Evolutionary conservation across 768 basidiomycete species (phyloP), one percentile per base, ranked within the genome.

Genomic region (Hygrophorus pudorinus): DNA sequence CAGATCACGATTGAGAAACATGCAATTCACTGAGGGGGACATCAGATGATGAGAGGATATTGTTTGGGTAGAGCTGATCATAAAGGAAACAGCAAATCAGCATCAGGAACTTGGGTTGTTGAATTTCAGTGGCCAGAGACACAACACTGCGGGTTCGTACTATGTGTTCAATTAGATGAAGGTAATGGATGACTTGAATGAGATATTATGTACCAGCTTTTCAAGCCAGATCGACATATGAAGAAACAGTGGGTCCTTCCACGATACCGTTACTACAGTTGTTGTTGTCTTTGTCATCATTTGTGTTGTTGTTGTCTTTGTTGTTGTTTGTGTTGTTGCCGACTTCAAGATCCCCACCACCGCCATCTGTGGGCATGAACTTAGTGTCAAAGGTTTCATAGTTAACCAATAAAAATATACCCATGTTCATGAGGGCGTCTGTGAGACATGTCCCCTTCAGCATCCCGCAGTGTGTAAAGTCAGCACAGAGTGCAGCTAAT

Each of bases 71-170:
- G n/a, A n/a, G n/a, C n/a, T n/a, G n/a, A n/a, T n/a, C n/a, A 21
- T 53, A 56, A n/a, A 65, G 53, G 37, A 60, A 64, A 2, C 47
- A 53, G 11, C 46, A 48, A 1, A 56, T 41, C 6, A 60, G 51
- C 1, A 43, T n/a, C 0, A 42, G 50, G 17, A 64, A 52, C 5
- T 37, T 2, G 56, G 60, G n/a, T 34, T 39, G 35, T 48, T 12
- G 8, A 48, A 30, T 27, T 39, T 40, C 42, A 44, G 2, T 42
- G 33, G 37, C 21, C 38, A 51, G 17, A 51, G 47, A 13, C 45
- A 48, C 13, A 12, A 24, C 21, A 10, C 9, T 35, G 33, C 17
- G 9, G 6, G 17, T 29, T 21, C 20, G 38, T 5, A 39, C 14
- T n/a, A 41, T 13, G 6, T 28, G 24, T n/a, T 12, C 40, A 41